phyloP scores from a whole-genome alignment of 75 land plant genomes.

The Pinus tabuliformis region DNA sequence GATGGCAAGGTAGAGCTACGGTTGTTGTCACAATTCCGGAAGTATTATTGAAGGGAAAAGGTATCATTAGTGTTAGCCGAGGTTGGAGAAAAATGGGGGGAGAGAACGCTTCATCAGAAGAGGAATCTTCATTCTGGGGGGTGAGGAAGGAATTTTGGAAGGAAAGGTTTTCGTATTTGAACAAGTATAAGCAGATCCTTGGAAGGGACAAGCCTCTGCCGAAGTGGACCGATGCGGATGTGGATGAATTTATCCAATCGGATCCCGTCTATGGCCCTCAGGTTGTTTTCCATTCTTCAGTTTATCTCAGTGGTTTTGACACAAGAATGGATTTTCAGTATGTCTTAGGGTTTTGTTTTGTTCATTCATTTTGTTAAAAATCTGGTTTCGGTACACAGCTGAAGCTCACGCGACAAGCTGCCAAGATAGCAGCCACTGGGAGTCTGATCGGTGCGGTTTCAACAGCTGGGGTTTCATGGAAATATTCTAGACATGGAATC shows the following conservation, averaged over 20 bases:
- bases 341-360: background rate
- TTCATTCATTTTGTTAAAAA: background rate
- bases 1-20: too few relatives aligned
- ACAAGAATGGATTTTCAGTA: background rate
- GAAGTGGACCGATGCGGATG: slow-evolving; percentile 54
- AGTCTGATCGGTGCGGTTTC: slow-evolving; percentile 54
- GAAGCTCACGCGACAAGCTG: slow-evolving; percentile 54
- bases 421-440: slow-evolving; percentile 33
- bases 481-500: slow-evolving; percentile 52
- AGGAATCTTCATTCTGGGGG: slow-evolving; percentile 3
- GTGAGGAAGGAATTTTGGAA: slow-evolving; percentile 20
- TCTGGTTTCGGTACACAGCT: slow-evolving; percentile 15
- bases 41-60: too few relatives aligned
- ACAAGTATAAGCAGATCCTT: slow-evolving; percentile 27
- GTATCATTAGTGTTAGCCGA: too few relatives aligned
- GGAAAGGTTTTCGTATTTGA: slow-evolving; percentile 21
- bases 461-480: slow-evolving; percentile 47
- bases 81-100: too few relatives aligned
- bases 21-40: too few relatives aligned
- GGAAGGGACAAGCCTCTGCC: slow-evolving; percentile 43
- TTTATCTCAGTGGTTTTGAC: background rate
- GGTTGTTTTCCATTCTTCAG: slow-evolving; percentile 11
- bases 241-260: slow-evolving; percentile 75
- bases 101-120: background rate
- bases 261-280: slow-evolving; percentile 87